These are phyloP conservation scores for Avena sativa DNA, from an alignment of 176 grass and related monocot species.

Conservation along the genomic window DNA sequence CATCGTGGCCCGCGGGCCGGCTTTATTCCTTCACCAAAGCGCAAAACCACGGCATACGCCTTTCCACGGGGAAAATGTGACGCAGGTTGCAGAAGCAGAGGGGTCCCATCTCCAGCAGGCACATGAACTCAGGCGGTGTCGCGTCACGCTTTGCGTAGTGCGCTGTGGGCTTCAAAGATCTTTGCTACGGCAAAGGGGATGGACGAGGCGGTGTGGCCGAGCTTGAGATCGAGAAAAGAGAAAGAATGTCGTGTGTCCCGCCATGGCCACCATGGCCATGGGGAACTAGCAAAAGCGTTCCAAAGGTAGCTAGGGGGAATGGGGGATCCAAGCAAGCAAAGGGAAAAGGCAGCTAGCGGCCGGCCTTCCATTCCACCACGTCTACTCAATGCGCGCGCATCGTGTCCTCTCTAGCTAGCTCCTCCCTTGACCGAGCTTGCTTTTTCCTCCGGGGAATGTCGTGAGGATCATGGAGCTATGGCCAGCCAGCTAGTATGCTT, in stretches of 20 bases:
- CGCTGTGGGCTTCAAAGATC: neutral
- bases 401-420: constrained; percentile 19
- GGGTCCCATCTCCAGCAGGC: constrained; percentile 28
- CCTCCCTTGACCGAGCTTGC: constrained; percentile 63
- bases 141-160: too few relatives aligned
- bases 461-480: neutral
- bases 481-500: neutral
- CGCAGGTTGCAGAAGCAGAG: neutral
- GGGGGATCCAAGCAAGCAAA: constrained; percentile 47
- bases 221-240: constrained; percentile 24
- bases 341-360: neutral
- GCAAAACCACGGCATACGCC: constrained; percentile 32
- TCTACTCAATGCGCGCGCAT: constrained; percentile 38
- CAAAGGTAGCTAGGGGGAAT: constrained; percentile 32
- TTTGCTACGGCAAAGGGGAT: constrained; percentile 61
- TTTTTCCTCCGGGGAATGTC: constrained; percentile 40
- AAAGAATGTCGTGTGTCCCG: constrained; percentile 33
- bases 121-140: constrained; percentile 1
- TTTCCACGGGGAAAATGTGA: constrained; percentile 34
- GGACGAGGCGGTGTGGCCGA: neutral
- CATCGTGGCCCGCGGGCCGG: constrained; percentile 22
- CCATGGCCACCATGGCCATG: neutral
- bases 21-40: constrained; percentile 39
- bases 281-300: constrained; percentile 30
- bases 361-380: constrained; percentile 45